Evolutionary conservation across 2,329 filamentous ascomycete species (phyloP), one percentile per base, ranked within the genome.

Genomic region (Penicillium paneum): DNA sequence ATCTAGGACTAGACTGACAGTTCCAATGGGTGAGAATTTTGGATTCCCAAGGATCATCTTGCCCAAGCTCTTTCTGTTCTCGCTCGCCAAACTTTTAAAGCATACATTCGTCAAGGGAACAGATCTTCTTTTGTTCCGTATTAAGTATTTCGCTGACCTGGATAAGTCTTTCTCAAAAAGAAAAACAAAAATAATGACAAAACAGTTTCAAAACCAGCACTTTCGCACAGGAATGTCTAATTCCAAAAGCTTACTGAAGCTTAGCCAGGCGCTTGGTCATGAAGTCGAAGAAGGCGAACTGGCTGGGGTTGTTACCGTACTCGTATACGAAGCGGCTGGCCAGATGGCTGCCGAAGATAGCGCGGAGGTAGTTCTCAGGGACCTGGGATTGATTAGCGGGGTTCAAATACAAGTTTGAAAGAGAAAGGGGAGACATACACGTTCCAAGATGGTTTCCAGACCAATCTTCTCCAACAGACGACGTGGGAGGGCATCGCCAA

Each of bases 231-330:
- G 17, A 56, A 42, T 62, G 53, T 43, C 17, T 12, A 38, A 29
- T 29, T n/a, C 52, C 39, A 44, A 43, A 10, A 15, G 32, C 34
- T 50, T 67, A 72, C 60, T 68, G 59, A 48, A 64, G 52, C 55
- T 67, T 57, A 52, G 67, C 56, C 58, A 71, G 58, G 54, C 71
- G 65, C 63, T 72, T 71, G 61, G 70, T 73, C 72, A 74, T 74
- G 61, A 97, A 99, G 72, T 96, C 91, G 76, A 96, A 99, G 81
- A 99, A 99, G 36, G 93, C 91, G 78, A 99, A 97, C 69, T 97
- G 93, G 78, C 88, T 94, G 5, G 94, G 92, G 63, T 84, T 87
- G 71, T 91, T 92, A 67, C 94, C 94, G 72, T 93, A 94, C 73
- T 96, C 86, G 74, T 99, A 99, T 38, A 99, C 91, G 72, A 99